Evolutionary conservation across 2,329 filamentous ascomycete genomes (phyloP).

Genomic region (Ophiosphaerella herpotricha): DNA sequence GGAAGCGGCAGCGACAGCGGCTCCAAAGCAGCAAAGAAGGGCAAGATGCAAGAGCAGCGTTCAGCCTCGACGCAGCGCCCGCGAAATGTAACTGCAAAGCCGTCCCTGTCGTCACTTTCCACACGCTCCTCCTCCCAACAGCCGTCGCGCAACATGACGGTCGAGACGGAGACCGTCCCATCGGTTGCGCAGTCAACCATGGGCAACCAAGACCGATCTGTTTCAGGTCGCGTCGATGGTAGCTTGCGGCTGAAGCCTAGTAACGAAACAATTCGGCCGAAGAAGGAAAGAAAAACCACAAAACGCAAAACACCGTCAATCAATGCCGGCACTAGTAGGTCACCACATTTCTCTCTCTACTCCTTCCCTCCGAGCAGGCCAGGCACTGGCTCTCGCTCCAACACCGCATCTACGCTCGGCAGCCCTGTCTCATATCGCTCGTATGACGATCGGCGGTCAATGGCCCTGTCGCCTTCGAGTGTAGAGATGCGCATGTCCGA

Average conservation of each 20-base stretch:
- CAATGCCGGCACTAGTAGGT: slow-evolving; percentile 74
- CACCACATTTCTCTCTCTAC: slow-evolving; percentile 41
- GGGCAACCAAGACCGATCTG: slow-evolving; percentile 60
- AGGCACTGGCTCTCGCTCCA: slow-evolving; percentile 27
- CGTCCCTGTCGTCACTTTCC: slow-evolving; percentile 70
- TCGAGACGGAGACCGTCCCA: slow-evolving; percentile 93
- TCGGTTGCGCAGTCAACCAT: slow-evolving; percentile 85
- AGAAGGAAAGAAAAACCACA: slow-evolving; percentile 86
- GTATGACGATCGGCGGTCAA: slow-evolving; percentile 36
- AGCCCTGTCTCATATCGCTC: slow-evolving; percentile 37
- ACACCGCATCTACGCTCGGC: slow-evolving; percentile 34
- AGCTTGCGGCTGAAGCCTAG: slow-evolving; percentile 86
- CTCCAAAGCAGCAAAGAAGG: slow-evolving; percentile 26
- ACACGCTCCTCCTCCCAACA: slow-evolving; percentile 65
- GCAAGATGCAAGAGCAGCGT: slow-evolving; percentile 51
- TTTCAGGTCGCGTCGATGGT: slow-evolving; percentile 67
- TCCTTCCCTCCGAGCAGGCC: slow-evolving; percentile 33
- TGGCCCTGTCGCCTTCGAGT: slow-evolving; percentile 31
- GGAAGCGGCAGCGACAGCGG: slow-evolving; percentile 72
- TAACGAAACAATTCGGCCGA: slow-evolving; percentile 93
- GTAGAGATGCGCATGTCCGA: slow-evolving; percentile 31
- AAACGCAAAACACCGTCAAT: slow-evolving; percentile 75
- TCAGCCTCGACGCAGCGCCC: slow-evolving; percentile 49
- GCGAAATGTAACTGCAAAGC: slow-evolving; percentile 60
- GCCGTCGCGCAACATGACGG: slow-evolving; percentile 80